Percentiles rank a stretch among this genome's conserved stretches.
These are phyloP conservation scores for Cephalotrichum gorgonifer DNA, from an alignment of 2,329 filamentous ascomycete species.

Conservation along the genomic window DNA sequence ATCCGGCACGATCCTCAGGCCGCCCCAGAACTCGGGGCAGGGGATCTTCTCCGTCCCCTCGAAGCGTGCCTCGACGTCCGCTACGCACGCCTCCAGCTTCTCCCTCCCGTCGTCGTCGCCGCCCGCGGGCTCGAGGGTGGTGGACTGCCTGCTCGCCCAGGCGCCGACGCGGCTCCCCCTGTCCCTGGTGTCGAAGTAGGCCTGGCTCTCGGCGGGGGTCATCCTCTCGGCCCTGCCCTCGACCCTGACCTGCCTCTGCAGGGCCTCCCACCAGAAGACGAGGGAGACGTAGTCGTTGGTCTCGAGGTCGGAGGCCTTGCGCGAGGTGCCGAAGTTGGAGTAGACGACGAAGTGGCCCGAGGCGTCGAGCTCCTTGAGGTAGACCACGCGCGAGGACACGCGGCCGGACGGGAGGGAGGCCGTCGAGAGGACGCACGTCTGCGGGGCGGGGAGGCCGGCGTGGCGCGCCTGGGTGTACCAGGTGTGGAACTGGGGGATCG, in stretches of 20 bases:
- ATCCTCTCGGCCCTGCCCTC: constrained; percentile 68
- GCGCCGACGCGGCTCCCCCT: constrained; percentile 78
- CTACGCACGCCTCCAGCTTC: constrained; percentile 67
- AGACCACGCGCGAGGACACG: constrained; percentile 78
- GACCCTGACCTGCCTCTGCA: constrained; percentile 84
- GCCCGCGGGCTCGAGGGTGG: constrained; percentile 46
- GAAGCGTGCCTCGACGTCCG: constrained; percentile 67
- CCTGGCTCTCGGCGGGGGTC: constrained; percentile 58
- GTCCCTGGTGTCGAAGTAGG: constrained; percentile 58
- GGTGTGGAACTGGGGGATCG: constrained; percentile 73
- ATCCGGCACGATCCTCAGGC: constrained; percentile 74
- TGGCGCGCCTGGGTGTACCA: constrained; percentile 74
- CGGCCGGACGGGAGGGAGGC: constrained; percentile 73
- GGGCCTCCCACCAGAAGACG: constrained; percentile 80
- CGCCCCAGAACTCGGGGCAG: constrained; percentile 91
- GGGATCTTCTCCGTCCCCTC: constrained; percentile 69
- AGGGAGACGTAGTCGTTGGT: constrained; percentile 70
- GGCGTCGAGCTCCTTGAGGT: constrained; percentile 86
- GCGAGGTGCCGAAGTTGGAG: constrained; percentile 77
- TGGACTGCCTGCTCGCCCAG: constrained; percentile 86
- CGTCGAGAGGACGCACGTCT: constrained; percentile 82
- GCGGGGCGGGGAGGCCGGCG: constrained; percentile 57
- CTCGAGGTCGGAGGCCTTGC: constrained; percentile 56
- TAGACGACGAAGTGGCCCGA: constrained; percentile 77
- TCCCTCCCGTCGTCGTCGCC: constrained; percentile 54